Conservation (phyloP, 1,284 basidiomycete species). For the Boletus semigastroideus region DNA sequence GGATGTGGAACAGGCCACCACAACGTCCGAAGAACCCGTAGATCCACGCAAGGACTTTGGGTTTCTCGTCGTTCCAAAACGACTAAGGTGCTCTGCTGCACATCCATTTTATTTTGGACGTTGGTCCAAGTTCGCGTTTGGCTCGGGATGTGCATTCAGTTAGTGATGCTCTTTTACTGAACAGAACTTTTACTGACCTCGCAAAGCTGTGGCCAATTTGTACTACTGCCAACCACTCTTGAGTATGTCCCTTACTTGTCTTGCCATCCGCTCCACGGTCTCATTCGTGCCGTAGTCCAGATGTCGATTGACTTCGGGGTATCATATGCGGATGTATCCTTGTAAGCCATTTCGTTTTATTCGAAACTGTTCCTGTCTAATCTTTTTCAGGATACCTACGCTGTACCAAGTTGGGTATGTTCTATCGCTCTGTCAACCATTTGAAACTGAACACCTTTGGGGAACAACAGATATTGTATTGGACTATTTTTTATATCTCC, state of each 20-base stretch:
- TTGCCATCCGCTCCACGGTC: not conserved
- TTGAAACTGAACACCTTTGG: not conserved
- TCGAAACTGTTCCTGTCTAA: not conserved
- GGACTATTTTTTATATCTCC: conserved; percentile 64
- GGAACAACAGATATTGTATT: conserved; percentile 45
- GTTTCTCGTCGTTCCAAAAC: conserved; percentile 15
- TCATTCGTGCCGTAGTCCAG: conserved; percentile 40
- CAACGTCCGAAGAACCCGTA: not conserved
- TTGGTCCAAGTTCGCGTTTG: conserved; percentile 18
- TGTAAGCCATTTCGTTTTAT: conserved; percentile 28
- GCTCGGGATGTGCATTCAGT: conserved; percentile 20
- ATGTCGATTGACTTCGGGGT: conserved; percentile 54
- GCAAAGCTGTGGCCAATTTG: conserved; percentile 56
- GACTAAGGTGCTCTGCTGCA: conserved; percentile 13
- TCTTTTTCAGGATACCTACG: conserved; percentile 42
- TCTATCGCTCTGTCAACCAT: not conserved
- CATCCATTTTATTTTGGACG: conserved; percentile 17
- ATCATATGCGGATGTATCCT: conserved; percentile 55
- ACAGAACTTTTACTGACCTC: conserved; percentile 5
- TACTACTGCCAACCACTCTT: conserved; percentile 75
- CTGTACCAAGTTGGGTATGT: conserved; percentile 47
- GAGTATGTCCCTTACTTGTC: conserved; percentile 35
- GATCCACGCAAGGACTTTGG: conserved; percentile 19
- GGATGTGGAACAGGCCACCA: conserved; percentile 14
- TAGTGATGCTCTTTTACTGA: not conserved